phyloP scores from a whole-genome alignment of 768 basidiomycete species.

The Hebeloma cylindrosporum region DNA sequence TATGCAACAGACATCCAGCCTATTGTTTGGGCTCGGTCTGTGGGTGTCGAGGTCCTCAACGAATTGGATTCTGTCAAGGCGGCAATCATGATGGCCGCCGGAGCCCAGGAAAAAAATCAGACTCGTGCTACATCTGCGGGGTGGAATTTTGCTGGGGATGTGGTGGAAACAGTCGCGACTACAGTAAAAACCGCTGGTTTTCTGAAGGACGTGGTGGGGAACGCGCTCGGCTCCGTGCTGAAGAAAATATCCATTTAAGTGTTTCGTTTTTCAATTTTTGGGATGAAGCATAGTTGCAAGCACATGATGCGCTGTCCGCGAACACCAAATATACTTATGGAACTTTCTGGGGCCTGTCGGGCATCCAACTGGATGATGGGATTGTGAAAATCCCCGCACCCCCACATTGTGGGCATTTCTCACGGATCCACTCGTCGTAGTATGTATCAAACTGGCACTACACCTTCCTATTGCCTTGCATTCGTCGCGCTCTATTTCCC shows the following conservation, averaged over 20 bases:
- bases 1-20: slow-evolving; percentile 68
- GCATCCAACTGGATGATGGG: no score
- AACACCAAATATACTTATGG: no score
- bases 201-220: slow-evolving; percentile 26
- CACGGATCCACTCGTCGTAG: no score
- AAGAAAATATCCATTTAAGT: slow-evolving; percentile 23
- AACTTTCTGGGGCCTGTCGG: no score
- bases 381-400: no score
- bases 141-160: slow-evolving; percentile 43
- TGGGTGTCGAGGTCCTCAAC: slow-evolving; percentile 89
- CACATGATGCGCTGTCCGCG: no score
- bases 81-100: slow-evolving; percentile 81
- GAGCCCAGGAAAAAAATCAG: slow-evolving; percentile 29
- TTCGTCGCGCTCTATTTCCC: no score
- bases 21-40: slow-evolving; percentile 83
- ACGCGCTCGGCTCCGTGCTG: slow-evolving; percentile 29
- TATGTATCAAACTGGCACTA: no score
- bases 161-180: slow-evolving; percentile 44
- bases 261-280: no score
- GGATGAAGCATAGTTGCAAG: no score
- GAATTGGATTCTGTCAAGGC: slow-evolving; percentile 84
- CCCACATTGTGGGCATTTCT: no score
- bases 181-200: slow-evolving; percentile 33
- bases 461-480: no score
- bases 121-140: slow-evolving; percentile 14